Percentiles rank a stretch among this genome's conserved stretches.
Evolutionary conservation across 2,329 filamentous ascomycete genomes (phyloP).

Genomic region (Arthrobotrys iridis): DNA sequence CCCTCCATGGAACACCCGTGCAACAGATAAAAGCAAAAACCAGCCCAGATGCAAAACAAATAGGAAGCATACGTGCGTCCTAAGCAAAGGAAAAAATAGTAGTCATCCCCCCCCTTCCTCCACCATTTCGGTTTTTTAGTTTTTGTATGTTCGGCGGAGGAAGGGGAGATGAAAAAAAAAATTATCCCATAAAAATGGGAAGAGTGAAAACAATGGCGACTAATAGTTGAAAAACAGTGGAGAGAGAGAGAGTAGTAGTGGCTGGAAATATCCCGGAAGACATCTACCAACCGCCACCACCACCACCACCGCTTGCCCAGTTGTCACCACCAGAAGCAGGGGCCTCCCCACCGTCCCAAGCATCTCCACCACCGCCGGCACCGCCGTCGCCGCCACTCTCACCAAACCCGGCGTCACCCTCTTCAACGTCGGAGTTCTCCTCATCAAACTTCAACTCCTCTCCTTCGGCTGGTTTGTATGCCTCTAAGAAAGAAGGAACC

Average conservation of each 20-base stretch:
- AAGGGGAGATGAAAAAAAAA: background rate
- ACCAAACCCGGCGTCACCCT: conserved; percentile 55
- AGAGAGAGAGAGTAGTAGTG: background rate
- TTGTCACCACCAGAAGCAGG: background rate
- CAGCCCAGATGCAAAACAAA: background rate
- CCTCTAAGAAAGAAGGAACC: conserved; percentile 82
- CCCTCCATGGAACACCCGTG: background rate
- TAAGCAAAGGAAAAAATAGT: background rate
- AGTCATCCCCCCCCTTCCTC: background rate
- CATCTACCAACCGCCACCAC: conserved; percentile 24
- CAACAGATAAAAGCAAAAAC: background rate
- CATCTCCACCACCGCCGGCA: conserved; percentile 32
- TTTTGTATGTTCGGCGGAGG: background rate
- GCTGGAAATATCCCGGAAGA: background rate
- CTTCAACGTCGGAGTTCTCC: conserved; percentile 64
- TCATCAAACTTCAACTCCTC: conserved; percentile 65
- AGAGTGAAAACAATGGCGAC: too few relatives aligned
- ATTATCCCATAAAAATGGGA: conserved; percentile 3
- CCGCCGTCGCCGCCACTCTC: conserved; percentile 54
- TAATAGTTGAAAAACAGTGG: background rate
- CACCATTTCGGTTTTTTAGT: background rate
- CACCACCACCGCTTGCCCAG: conserved; percentile 38
- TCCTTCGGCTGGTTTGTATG: conserved; percentile 64
- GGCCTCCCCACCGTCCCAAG: background rate
- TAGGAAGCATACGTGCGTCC: background rate